Evolutionary conservation across 768 basidiomycete genomes (phyloP), one percentile per base, ranked within the genome.

Genomic region (Naematelia aurantialba): DNA sequence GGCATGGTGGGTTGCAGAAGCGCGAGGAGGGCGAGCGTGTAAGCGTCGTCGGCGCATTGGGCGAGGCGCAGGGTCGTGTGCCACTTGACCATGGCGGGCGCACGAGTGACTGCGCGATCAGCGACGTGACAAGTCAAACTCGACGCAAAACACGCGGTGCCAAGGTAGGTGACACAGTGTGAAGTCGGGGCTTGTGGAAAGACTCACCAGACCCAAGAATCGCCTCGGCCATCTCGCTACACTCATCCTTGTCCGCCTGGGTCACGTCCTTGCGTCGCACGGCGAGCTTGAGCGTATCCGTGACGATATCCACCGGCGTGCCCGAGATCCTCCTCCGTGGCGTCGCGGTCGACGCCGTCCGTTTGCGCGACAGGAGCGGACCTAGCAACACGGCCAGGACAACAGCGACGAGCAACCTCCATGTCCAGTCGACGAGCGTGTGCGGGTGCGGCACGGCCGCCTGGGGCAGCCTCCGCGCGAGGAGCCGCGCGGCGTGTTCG

Each of bases 361-460:
- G 29, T 22, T 55, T 56, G 1, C 60, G 56, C 19, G 47, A 17
- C 26, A 70, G 19, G 42, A 75, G 55, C 0, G 70, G 66, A n/a
- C 69, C 62, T 5, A 70, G 59, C 1, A 70, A 53, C 5, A 61
- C 49, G 21, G 60, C 60, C 24, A 76, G 52, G 5, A 73, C 58
- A 1, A 61, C 51, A 22, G 67, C 69, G 14, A 76, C 61, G 13
- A 73, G 30, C 26, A 73, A 17, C 19, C 66, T 52, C 70, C 70
- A 72, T 3, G 62, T 60, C 73, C 70, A 71, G 31, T 70, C 70
- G n/a, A 76, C 59, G 24, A 76, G 44, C 5, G 60, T 63, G 8
- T 60, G 55, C 21, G 72, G 67, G 12, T 58, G 24, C 5, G 73
- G 73, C 3, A 63, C 67, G 13, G 68, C 25, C 0, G 45, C 24